These are phyloP conservation scores for Quercus rubra DNA, from an alignment of 306 rosid species.

Conservation along the genomic window DNA sequence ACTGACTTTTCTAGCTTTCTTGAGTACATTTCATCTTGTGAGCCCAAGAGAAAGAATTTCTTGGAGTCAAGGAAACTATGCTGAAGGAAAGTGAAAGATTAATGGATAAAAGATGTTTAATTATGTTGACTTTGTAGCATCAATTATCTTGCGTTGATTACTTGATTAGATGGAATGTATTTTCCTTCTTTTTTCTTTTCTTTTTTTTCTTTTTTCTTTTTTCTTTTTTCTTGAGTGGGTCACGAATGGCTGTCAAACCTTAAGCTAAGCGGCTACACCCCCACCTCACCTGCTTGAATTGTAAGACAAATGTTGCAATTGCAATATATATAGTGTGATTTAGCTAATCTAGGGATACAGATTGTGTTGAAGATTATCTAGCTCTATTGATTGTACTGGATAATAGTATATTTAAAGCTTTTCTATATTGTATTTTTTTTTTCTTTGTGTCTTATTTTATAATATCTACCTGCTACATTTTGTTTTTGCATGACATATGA, in stretches of 20 bases:
- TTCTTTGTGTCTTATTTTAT: background rate
- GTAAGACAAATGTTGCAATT: background rate
- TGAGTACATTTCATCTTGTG: slow-evolving; percentile 48
- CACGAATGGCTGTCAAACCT: background rate
- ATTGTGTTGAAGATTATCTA: background rate
- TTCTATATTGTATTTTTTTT: background rate
- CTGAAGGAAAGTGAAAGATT: background rate
- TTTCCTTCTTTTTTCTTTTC: too few species aligned
- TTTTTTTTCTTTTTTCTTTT: background rate
- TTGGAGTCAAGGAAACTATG: slow-evolving; percentile 66
- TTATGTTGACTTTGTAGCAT: background rate
- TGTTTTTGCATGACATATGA: background rate
- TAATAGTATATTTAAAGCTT: background rate
- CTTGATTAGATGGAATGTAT: background rate
- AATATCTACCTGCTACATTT: background rate
- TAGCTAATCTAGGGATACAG: background rate
- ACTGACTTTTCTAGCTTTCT: slow-evolving; percentile 59
- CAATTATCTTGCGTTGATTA: background rate
- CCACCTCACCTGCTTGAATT: background rate
- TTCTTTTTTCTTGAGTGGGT: background rate
- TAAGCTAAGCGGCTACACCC: background rate
- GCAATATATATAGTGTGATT: background rate
- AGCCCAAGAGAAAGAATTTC: slow-evolving; percentile 63
- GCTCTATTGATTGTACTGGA: background rate
- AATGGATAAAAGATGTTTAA: background rate